Evolutionary conservation across 331 rosid genomes (phyloP).

Genomic region (Rosa hybrid): DNA sequence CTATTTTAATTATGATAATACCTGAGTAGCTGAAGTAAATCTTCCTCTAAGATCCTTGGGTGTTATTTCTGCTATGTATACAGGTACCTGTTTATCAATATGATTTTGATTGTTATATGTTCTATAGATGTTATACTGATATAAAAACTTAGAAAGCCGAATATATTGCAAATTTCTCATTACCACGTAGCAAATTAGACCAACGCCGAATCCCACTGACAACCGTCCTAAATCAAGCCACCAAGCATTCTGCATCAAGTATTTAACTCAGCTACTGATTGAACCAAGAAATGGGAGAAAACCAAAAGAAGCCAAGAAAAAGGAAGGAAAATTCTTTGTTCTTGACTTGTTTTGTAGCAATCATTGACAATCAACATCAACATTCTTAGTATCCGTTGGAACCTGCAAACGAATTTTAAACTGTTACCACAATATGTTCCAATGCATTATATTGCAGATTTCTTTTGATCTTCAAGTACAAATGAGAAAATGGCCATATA

Average conservation of each 20-base stretch:
- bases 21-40: constrained; percentile 18
- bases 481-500: too few species aligned
- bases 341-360: not conserved
- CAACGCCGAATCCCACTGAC: constrained; percentile 11
- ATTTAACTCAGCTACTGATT: not conserved
- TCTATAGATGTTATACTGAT: not conserved
- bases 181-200: constrained; percentile 13
- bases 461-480: not conserved
- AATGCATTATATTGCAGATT: not conserved
- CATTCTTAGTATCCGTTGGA: not conserved
- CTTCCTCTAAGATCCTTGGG: constrained; percentile 31
- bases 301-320: not conserved
- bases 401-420: not conserved
- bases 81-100: constrained; percentile 5
- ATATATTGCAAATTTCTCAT: not conserved
- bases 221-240: constrained; percentile 24
- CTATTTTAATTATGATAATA: not conserved
- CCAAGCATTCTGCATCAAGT: constrained; percentile 4
- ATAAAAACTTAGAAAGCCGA: not conserved
- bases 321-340: not conserved
- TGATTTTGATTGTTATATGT: not conserved
- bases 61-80: constrained; percentile 28
- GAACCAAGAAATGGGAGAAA: not conserved
- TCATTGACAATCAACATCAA: not conserved
- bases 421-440: not conserved